Evolutionary conservation across 129 eudicot species (phyloP), one percentile per base, ranked within the genome.

Genomic region (Chrysanthemum lavandulifolium): DNA sequence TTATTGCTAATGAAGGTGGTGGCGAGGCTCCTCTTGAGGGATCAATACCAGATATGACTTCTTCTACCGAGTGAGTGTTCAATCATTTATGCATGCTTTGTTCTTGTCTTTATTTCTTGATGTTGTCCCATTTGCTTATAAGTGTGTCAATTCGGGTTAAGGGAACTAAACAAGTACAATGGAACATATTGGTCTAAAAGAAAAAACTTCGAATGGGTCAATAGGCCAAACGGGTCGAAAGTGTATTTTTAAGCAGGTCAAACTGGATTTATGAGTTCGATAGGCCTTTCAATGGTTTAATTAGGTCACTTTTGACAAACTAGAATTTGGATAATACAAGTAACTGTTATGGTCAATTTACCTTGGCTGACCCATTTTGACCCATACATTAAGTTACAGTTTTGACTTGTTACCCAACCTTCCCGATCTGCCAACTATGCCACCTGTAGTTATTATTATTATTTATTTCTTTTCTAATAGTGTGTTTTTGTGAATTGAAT

Each of bases 11-110:
- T 61, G 99, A 95, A 91, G 96, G 97, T 73, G 91, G 84, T 45
- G 99, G 96, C 49, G 99, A 95, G 89, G 88, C 85, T 57, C 97
- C 99, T 49, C 95, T 95, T 52, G 99, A 95, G 77, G 99, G 99
- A 76, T 84, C 97, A 67, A 95, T 95, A 77, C 97, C 99, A 25
- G 99, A 95, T 66, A 95, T 95, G 99, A 91, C 99, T 57, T 91
- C 99, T 56, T 88, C 99, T 21, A 95, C 99, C 10, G 97, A 95
- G 97, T 95, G 27, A 85, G 96, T 79, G 74, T 13, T 62, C 33
- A 7, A 21, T 36, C 25, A 23, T 23, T 23, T 23, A 23, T 19
- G 23, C 31, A 10, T 79, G 25, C 11, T 77, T 52, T 51, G 40
- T 47, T 56, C 40, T 8, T 60, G 65, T 2, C 1, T 2, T 60